A percentile compares a stretch with the other conserved stretches of the same genome.
These are phyloP conservation scores for Rhizophagus prolifer DNA, from an alignment of 192 early-diverging fungal species.

Conservation along the genomic window DNA sequence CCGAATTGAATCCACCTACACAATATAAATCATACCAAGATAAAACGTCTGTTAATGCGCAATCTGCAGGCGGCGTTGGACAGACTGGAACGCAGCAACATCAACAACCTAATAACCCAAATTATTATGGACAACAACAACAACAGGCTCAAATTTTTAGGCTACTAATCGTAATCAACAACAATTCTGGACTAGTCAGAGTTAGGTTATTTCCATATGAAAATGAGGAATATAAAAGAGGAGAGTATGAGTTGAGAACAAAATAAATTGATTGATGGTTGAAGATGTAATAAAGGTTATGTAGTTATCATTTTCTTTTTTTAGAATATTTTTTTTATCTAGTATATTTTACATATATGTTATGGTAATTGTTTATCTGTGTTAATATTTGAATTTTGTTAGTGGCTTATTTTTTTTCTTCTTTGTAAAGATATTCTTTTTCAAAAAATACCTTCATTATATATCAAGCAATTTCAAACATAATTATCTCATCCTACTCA, in stretches of 20 bases:
- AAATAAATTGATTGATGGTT: too few species aligned
- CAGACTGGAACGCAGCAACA: conserved; percentile 8
- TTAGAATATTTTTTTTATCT: not conserved
- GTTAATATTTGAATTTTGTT: not conserved
- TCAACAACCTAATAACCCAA: conserved; percentile 10
- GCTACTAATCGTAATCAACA: conserved; percentile 21
- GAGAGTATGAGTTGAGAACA: not conserved
- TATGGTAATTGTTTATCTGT: not conserved
- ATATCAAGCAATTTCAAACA: not conserved
- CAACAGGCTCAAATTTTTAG: conserved; percentile 25
- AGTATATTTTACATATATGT: too few species aligned
- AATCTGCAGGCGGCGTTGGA: not conserved
- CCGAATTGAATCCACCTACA: conserved; percentile 16
- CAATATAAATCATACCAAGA: conserved; percentile 25
- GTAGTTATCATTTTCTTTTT: not conserved
- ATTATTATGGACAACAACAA: conserved; percentile 26
- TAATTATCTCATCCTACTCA: not conserved
- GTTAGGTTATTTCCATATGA: not conserved
- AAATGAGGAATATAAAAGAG: not conserved
- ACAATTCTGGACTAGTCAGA: conserved; percentile 28
- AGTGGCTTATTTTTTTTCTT: not conserved
- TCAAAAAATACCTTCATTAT: not conserved
- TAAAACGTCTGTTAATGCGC: not conserved
- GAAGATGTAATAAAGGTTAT: too few species aligned
- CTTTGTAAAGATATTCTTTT: not conserved